phyloP scores from a whole-genome alignment of 257 asterid species.

The Penstemon davidsonii region DNA sequence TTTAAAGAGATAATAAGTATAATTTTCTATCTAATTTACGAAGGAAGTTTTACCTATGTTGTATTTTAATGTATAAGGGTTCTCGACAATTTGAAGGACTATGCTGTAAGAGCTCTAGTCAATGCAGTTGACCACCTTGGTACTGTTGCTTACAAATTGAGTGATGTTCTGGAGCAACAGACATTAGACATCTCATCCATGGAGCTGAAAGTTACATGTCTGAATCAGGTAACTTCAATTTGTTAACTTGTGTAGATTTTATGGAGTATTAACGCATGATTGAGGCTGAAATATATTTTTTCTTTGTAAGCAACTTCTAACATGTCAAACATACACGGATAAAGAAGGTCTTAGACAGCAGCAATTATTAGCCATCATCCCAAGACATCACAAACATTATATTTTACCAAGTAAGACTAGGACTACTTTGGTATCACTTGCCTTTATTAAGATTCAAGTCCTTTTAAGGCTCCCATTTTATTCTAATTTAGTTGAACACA shows the following conservation, averaged over 20 bases:
- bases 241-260: conserved; percentile 20
- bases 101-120: conserved; percentile 88
- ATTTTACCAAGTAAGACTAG: conserved; percentile 75
- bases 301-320: conserved; percentile 64
- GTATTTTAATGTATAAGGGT: conserved; percentile 51
- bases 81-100: conserved; percentile 85
- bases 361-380: conserved; percentile 77
- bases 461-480: conserved; percentile 23
- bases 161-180: conserved; percentile 80
- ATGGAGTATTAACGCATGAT: conserved; percentile 14
- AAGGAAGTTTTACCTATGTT: conserved; percentile 7
- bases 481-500: conserved; percentile 26
- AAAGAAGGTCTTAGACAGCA: conserved; percentile 95
- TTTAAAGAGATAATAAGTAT: conserved; percentile 2
- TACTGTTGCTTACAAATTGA: conserved; percentile 87
- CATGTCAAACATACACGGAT: conserved; percentile 78
- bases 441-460: conserved; percentile 18
- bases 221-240: conserved; percentile 61
- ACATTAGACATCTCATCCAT: conserved; percentile 63
- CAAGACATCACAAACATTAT: conserved; percentile 97
- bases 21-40: neutral
- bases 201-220: conserved; percentile 62
- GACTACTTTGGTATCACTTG: neutral
- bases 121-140: conserved; percentile 96
- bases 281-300: conserved; percentile 29